These are phyloP conservation scores for Leccinellum albellum DNA, from an alignment of 768 basidiomycete species.

Conservation along the genomic window DNA sequence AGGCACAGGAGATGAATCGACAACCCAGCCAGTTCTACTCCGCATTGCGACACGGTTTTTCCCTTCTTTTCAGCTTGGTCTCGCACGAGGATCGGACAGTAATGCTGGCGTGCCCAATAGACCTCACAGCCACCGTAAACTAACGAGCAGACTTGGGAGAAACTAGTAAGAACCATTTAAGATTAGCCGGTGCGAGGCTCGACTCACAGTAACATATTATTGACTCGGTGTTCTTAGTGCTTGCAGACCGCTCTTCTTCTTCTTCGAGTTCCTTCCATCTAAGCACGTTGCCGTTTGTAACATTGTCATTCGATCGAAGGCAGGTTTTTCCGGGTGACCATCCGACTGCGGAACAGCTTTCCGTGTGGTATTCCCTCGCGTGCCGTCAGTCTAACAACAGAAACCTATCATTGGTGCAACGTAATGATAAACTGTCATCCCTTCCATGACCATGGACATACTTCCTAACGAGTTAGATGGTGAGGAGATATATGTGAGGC, in stretches of 20 bases:
- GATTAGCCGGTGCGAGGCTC: background rate
- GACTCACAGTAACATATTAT: background rate
- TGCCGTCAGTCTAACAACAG: background rate
- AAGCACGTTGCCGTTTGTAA: background rate
- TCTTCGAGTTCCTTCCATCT: background rate
- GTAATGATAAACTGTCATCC: background rate
- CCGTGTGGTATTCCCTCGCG: background rate
- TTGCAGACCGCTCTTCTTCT: background rate
- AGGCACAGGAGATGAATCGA: background rate
- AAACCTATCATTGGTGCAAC: background rate
- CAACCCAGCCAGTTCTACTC: background rate
- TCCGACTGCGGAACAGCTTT: constrained; percentile 1
- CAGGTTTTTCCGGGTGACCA: background rate
- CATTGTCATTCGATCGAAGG: background rate
- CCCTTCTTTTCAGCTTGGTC: background rate
- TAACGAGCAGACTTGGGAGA: background rate
- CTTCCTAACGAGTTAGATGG: background rate
- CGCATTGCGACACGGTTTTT: background rate
- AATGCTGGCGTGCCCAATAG: background rate
- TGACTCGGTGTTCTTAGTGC: background rate
- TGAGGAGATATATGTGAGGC: background rate
- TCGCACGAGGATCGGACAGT: constrained; percentile 3
- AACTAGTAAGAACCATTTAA: background rate
- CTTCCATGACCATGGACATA: background rate
- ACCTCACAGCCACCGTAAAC: background rate